Evolutionary conservation across 2,329 filamentous ascomycete species (phyloP), one percentile per base, ranked within the genome.

Genomic region (Ceratocystis variospora): DNA sequence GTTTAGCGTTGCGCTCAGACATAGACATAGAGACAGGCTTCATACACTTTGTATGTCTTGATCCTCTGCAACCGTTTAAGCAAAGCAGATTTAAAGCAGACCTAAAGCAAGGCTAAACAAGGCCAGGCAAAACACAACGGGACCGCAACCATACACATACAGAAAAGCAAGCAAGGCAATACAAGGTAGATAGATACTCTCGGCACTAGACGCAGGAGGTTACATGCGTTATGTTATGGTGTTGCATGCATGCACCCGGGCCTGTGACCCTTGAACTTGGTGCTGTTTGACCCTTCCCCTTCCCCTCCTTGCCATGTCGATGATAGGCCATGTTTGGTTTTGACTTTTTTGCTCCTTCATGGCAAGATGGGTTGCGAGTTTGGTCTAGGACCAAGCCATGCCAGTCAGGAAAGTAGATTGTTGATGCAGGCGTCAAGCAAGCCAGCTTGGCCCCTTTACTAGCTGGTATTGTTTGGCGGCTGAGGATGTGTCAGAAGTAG

Each of bases 141-240:
- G 31, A 33, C 31, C 31, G 31, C 31, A 33, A 33, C 6, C 31
- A 31, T 7, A 31, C 31, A 33, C 7, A 33, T 2, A 33, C 31
- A 8, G 6, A 33, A 8, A 33, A 33, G 28, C 4, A 2, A 41
- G 37, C 37, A 41, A 41, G 37, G 10, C 10, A 41, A 41, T 10
- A 41, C 37, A 41, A 41, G 37, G 37, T 41, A 41, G 10, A 41
- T 41, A 22, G 22, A 22, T 22, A 15, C 37, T 41, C 10, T 59
- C 55, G 55, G 55, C n/a, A 59, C 55, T 59, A 59, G 55, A 8
- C 55, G n/a, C 55, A 59, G 31, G 55, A 59, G 55, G 55, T 59
- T 59, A 33, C 55, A 59, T 59, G 55, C 33, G 19, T 28, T 53
- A 53, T 53, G 31, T 33, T 59, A 53, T 53, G 31, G 17, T 59